Evolutionary conservation across 108 stramenopile genomes (phyloP).

Genomic region (Skeletonema marinoi): DNA sequence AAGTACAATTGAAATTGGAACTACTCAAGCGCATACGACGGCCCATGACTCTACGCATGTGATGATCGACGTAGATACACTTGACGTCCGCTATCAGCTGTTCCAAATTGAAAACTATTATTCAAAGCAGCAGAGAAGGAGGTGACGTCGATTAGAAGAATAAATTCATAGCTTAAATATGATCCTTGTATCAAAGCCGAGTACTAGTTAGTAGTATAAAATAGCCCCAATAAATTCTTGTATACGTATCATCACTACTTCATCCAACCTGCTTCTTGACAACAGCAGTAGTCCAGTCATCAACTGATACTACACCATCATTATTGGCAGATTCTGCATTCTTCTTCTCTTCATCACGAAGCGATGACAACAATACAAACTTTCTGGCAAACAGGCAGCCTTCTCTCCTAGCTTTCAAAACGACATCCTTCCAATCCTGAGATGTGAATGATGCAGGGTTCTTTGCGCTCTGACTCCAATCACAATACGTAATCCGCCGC

Average conservation of each 20-base stretch:
- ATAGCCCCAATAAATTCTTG: neutral
- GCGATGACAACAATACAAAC: slow-evolving; percentile 50
- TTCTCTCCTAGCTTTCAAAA: slow-evolving; percentile 56
- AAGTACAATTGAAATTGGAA: too few relatives aligned
- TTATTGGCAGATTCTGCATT: neutral
- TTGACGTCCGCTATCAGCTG: neutral
- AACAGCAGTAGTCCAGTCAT: slow-evolving; percentile 31
- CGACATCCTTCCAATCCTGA: slow-evolving; percentile 66
- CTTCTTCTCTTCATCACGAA: slow-evolving; percentile 1
- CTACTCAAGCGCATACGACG: too few relatives aligned
- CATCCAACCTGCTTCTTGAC: neutral
- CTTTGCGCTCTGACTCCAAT: slow-evolving; percentile 78
- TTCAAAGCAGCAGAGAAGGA: neutral
- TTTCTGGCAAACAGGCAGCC: slow-evolving; percentile 88
- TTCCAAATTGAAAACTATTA: neutral
- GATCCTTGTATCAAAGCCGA: too few relatives aligned
- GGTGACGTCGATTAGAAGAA: neutral
- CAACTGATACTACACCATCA: slow-evolving; percentile 29
- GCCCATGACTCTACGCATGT: too few relatives aligned
- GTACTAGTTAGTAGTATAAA: too few relatives aligned
- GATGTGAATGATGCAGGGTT: slow-evolving; percentile 76
- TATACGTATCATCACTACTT: neutral
- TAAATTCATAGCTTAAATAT: neutral
- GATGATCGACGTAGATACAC: neutral
- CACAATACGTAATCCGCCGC: slow-evolving; percentile 77